These are phyloP conservation scores for Petunia secreta DNA, from an alignment of 257 asterid species.

Conservation along the genomic window DNA sequence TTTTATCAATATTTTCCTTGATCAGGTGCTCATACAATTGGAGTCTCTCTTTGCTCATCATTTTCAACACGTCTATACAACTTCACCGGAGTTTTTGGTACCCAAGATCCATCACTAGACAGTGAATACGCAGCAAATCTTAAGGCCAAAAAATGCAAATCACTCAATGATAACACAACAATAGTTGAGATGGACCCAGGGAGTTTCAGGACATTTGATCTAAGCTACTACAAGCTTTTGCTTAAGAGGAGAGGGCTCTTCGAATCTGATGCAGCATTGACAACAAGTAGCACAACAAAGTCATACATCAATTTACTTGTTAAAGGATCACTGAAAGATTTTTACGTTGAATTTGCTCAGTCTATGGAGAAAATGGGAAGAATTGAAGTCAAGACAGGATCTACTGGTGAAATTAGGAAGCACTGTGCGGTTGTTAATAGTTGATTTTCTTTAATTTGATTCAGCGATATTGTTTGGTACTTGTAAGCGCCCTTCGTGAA, in stretches of 20 bases:
- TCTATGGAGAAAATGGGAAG: constrained; percentile 81
- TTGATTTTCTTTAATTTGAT: neutral
- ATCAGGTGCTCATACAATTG: constrained; percentile 80
- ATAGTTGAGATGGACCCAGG: constrained; percentile 73
- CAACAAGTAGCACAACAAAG: constrained; percentile 45
- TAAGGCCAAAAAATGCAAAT: constrained; percentile 49
- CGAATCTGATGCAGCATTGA: constrained; percentile 60
- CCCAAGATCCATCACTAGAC: constrained; percentile 67
- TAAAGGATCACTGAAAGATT: constrained; percentile 41
- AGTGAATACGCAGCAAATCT: constrained; percentile 67
- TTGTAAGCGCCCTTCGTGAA: neutral
- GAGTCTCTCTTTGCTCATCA: constrained; percentile 60
- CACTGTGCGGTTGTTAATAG: constrained; percentile 67
- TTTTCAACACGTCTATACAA: constrained; percentile 59
- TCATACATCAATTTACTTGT: constrained; percentile 42
- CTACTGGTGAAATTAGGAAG: constrained; percentile 60
- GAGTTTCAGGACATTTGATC: constrained; percentile 70
- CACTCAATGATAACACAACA: constrained; percentile 43
- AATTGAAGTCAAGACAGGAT: constrained; percentile 57
- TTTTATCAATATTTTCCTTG: neutral
- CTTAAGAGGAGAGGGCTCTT: constrained; percentile 70
- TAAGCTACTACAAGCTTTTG: constrained; percentile 57
- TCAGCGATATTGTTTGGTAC: neutral
- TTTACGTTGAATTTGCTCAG: constrained; percentile 50
- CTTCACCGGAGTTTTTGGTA: constrained; percentile 58